These are phyloP conservation scores for Monosporozyma siamensis DNA, from an alignment of 805 yeast genomes.

Conservation along the genomic window DNA sequence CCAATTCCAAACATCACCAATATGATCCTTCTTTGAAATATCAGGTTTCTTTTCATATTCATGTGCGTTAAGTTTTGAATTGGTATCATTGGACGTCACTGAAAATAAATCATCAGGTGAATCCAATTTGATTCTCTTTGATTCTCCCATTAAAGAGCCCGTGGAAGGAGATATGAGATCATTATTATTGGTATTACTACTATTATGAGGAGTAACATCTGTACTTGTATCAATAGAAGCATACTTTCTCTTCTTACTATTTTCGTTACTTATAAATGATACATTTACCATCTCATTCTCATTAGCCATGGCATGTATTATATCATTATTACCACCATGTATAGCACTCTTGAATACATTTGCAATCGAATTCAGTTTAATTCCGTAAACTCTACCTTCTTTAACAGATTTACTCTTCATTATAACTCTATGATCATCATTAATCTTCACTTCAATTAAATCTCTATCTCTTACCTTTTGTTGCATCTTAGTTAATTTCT, in stretches of 20 bases:
- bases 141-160: slow-evolving; percentile 24
- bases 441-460: slow-evolving; percentile 15
- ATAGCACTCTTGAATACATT: slow-evolving; percentile 17
- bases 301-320: slow-evolving; percentile 3
- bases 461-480: slow-evolving; percentile 29
- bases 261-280: neutral
- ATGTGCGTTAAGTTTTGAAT: neutral
- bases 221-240: slow-evolving; percentile 2
- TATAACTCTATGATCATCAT: slow-evolving; percentile 19
- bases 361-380: slow-evolving; percentile 17
- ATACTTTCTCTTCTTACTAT: slow-evolving; percentile 21
- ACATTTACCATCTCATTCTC: slow-evolving; percentile 5
- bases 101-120: slow-evolving; percentile 28
- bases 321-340: slow-evolving; percentile 13
- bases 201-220: neutral
- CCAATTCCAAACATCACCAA: slow-evolving; percentile 27
- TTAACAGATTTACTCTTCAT: slow-evolving; percentile 21
- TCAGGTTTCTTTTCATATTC: too few species aligned
- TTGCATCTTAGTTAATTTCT: slow-evolving; percentile 23
- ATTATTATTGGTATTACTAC: neutral
- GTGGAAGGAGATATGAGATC: slow-evolving; percentile 14
- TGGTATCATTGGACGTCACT: neutral
- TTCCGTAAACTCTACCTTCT: slow-evolving; percentile 6
- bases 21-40: neutral
- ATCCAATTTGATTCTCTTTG: slow-evolving; percentile 27